Base-by-base conservation (phyloP, 106 monocot genomes). In the Gastrodia elata region DNA sequence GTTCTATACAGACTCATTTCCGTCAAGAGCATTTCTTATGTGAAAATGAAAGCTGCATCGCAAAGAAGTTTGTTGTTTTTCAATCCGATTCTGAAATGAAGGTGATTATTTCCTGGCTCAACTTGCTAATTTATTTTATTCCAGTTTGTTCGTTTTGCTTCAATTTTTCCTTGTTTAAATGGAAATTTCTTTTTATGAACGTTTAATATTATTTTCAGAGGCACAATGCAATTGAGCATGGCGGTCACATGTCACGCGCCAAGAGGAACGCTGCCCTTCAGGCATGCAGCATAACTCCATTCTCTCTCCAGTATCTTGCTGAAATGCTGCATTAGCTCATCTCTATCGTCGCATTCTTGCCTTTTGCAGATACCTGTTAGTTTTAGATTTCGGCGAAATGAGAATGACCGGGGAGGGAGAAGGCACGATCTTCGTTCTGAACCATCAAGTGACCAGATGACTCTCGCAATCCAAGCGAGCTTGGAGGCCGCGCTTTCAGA, bases 231-330 rank as follows among this genome's bases (percentile, higher is more conserved):
- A 71, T 91, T 11, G 88, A 93, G 69, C 97, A 98, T 79, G 97
- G 90, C 26, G 97, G 97, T 4, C 37, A 82, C 71, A 98, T 98
- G 97, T 91, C 93, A 35, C 93, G 97, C 41, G 81, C 97, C 18
- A 81, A 98, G 81, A 75, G 97, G 38, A 98, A 98, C 88, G 90
- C 93, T 82, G 97, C 90, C 20, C 97, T 98, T 65, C 86, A 88
- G 93, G 97, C 91, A 68, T 59, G 57, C 56, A 61, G n/a, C n/a
- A n/a, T n/a, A 34, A 57, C 26, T 24, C 68, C 22, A 39, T 70
- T 33, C 9, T 68, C 52, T 36, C 9, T 68, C 52, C 40, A 28
- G 15, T n/a, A n/a, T 34, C 26, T 13, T 74, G 9, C 4, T 18
- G 37, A 28, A 9, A 33, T 7, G 22, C 24, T 26, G 11, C 59